Conservation (phyloP, 768 basidiomycete genomes). For the Auricularia sp. region DNA sequence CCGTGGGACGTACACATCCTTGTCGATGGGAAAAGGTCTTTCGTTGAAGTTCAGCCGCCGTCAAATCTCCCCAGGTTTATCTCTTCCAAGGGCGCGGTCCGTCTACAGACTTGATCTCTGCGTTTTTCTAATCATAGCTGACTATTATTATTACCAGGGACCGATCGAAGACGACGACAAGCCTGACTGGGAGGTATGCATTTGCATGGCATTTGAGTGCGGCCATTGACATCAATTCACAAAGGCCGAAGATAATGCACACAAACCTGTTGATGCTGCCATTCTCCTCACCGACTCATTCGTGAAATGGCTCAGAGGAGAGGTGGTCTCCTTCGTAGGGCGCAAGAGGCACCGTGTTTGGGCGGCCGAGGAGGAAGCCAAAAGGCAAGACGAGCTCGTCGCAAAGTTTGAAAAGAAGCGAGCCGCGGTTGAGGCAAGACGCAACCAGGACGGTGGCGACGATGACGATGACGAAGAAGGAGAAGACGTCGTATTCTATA, state of each 20-base stretch:
- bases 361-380: conserved; percentile 12
- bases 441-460: not conserved
- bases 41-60: not conserved
- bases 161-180: not conserved
- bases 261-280: conserved; percentile 14
- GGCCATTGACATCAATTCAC: not conserved
- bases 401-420: not conserved
- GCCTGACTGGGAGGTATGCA: not conserved
- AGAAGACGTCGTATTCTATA: not conserved
- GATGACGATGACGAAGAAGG: not conserved
- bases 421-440: not conserved
- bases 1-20: conserved; percentile 19
- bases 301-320: conserved; percentile 17
- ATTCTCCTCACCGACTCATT: conserved; percentile 18
- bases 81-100: not conserved
- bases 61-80: not conserved
- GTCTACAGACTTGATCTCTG: not conserved
- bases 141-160: not conserved
- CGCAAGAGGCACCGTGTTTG: conserved; percentile 17
- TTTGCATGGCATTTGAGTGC: not conserved
- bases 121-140: not conserved
- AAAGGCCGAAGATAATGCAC: conserved; percentile 10
- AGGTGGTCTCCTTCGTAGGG: conserved; percentile 15
- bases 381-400: not conserved
- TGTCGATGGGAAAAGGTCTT: not conserved